These are phyloP conservation scores for Phytophthora hibernalis DNA, from an alignment of 352 stramenopile genomes.

Conservation along the genomic window DNA sequence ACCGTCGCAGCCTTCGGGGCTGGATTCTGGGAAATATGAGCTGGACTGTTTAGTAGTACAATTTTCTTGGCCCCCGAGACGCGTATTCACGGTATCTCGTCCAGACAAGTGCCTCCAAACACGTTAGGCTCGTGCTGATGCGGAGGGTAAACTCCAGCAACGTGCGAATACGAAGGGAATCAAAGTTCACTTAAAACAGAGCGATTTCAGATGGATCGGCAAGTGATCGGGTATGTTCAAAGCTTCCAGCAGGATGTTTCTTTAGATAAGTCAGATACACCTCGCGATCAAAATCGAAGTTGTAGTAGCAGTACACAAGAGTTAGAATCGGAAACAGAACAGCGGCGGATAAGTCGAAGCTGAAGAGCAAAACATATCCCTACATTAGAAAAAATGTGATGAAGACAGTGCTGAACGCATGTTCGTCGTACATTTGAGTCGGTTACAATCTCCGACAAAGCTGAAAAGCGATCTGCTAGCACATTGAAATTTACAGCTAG, in stretches of 20 bases:
- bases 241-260: slow-evolving; percentile 27
- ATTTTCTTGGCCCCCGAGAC: too few species aligned
- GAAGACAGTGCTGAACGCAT: too few species aligned
- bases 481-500: slow-evolving; percentile 31
- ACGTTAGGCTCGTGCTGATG: slow-evolving; percentile 38
- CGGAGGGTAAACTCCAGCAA: slow-evolving; percentile 29
- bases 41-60: too few species aligned
- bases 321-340: slow-evolving; percentile 34
- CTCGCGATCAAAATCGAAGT: slow-evolving; percentile 37
- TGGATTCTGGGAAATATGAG: too few species aligned
- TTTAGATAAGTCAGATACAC: slow-evolving; percentile 29
- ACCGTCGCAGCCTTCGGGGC: too few species aligned
- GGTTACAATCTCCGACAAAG: slow-evolving; percentile 34
- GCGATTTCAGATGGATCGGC: slow-evolving; percentile 33
- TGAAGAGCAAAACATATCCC: neutral
- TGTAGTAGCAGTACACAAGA: slow-evolving; percentile 33
- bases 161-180: slow-evolving; percentile 42
- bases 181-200: slow-evolving; percentile 37
- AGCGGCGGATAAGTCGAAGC: slow-evolving; percentile 40
- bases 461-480: slow-evolving; percentile 16
- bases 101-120: slow-evolving; percentile 5
- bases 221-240: slow-evolving; percentile 34
- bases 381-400: neutral
- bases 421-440: slow-evolving; percentile 34
- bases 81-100: too few species aligned